Percentiles rank a stretch among this genome's conserved stretches.
Conservation (phyloP, 225 moss, liverwort and hornwort species). For the Rhytidiadelphus loreus region DNA sequence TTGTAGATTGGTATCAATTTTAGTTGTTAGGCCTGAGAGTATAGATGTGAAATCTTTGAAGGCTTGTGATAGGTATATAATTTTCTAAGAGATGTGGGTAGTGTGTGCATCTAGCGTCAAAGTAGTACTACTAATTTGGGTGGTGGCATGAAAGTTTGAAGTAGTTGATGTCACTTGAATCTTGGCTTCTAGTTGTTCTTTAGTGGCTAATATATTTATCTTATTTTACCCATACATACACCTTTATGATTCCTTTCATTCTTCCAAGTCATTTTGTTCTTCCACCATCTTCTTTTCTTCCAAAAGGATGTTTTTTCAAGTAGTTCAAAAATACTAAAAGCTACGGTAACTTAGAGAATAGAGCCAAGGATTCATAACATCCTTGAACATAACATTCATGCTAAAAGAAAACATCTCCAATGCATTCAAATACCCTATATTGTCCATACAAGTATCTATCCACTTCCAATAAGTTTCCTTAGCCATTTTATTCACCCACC, state of each 20-base stretch:
- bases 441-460: not conserved
- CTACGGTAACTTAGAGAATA: not conserved
- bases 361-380: not conserved
- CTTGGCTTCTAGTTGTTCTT: not conserved
- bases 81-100: not conserved
- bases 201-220: not conserved
- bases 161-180: fast-evolving
- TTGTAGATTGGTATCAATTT: not conserved
- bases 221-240: not conserved
- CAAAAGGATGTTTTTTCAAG: not conserved
- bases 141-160: not conserved
- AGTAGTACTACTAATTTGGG: fast-evolving
- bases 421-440: not conserved
- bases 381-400: not conserved
- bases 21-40: not conserved
- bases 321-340: not conserved
- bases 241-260: too few species aligned
- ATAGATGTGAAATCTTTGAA: not conserved
- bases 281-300: not conserved
- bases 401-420: not conserved
- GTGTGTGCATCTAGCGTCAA: fast-evolving
- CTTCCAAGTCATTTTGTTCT: not conserved
- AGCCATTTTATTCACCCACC: not conserved
- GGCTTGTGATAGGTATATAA: not conserved
- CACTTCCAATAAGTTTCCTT: not conserved